Conservation (phyloP, 768 basidiomycete genomes). For the Suillus subalutaceus region DNA sequence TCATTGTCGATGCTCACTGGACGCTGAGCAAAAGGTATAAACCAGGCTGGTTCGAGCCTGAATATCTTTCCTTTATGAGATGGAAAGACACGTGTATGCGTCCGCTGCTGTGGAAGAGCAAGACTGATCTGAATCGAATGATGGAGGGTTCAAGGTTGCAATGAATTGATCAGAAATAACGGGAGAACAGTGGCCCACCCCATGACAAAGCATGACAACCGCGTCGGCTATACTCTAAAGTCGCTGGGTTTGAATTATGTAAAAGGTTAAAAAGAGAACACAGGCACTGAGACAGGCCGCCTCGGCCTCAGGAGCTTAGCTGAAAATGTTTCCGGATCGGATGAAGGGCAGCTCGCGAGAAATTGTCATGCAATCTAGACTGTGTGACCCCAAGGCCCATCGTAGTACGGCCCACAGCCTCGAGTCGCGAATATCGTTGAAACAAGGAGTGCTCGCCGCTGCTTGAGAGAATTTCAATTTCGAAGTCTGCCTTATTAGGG, state of each 20-base stretch:
- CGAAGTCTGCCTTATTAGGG: no score
- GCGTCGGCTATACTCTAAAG: not conserved
- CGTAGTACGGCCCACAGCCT: no score
- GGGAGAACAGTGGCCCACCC: no score
- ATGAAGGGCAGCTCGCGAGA: not conserved
- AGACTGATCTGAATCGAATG: not conserved
- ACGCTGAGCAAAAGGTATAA: not conserved
- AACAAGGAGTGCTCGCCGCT: no score
- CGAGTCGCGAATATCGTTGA: no score
- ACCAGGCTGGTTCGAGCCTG: not conserved
- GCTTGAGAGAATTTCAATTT: no score
- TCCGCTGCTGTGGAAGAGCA: not conserved
- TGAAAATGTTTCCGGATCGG: not conserved
- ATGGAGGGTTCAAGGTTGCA: not conserved
- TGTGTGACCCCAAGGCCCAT: no score
- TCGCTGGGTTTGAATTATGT: not conserved
- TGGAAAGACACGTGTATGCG: not conserved
- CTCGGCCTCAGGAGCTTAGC: not conserved
- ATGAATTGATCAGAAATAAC: not conserved
- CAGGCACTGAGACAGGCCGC: not conserved
- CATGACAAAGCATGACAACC: not conserved
- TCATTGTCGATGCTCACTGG: not conserved
- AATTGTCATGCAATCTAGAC: no score
- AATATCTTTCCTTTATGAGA: not conserved
- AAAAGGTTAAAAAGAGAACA: not conserved